Evolutionary conservation across 805 yeast genomes (phyloP).

Genomic region (Candida peoriensis): DNA sequence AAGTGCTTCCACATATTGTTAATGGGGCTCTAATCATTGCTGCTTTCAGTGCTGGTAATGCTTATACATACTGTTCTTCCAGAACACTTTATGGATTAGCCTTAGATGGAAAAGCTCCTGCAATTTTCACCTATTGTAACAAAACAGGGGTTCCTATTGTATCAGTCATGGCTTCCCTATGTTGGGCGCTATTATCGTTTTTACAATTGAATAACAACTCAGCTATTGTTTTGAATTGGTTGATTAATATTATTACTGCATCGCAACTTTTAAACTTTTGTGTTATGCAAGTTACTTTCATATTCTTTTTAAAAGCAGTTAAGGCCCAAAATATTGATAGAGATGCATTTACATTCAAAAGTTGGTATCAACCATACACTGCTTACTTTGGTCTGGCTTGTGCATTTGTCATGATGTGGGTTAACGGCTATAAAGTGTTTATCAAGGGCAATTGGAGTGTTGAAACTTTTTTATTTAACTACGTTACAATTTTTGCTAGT

Average conservation of each 20-base stretch:
- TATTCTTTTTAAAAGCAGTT: conserved; percentile 59
- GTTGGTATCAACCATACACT: conserved; percentile 57
- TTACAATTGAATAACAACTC: conserved; percentile 58
- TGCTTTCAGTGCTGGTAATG: conserved; percentile 81
- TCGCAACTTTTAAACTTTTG: conserved; percentile 62
- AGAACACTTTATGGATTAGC: conserved; percentile 68
- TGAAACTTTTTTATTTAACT: conserved; percentile 60
- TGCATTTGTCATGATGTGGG: conserved; percentile 46
- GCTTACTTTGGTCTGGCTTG: conserved; percentile 44
- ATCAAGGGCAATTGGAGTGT: conserved; percentile 60
- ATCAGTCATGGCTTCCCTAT: conserved; percentile 44
- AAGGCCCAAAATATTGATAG: conserved; percentile 47
- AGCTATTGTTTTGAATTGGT: conserved; percentile 64
- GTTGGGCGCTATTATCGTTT: conserved; percentile 63
- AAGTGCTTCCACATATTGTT: conserved; percentile 67
- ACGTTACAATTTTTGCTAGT: conserved; percentile 63
- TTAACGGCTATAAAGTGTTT: conserved; percentile 69
- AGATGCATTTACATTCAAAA: conserved; percentile 40
- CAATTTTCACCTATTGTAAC: conserved; percentile 54
- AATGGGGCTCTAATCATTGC: conserved; percentile 73
- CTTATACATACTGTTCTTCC: conserved; percentile 70
- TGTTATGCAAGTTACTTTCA: conserved; percentile 50
- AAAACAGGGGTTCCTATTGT: conserved; percentile 66
- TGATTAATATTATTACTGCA: conserved; percentile 65
- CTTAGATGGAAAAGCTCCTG: conserved; percentile 68